Conservation (phyloP, 164 flowering plant genomes). For the Annona squamosa region DNA sequence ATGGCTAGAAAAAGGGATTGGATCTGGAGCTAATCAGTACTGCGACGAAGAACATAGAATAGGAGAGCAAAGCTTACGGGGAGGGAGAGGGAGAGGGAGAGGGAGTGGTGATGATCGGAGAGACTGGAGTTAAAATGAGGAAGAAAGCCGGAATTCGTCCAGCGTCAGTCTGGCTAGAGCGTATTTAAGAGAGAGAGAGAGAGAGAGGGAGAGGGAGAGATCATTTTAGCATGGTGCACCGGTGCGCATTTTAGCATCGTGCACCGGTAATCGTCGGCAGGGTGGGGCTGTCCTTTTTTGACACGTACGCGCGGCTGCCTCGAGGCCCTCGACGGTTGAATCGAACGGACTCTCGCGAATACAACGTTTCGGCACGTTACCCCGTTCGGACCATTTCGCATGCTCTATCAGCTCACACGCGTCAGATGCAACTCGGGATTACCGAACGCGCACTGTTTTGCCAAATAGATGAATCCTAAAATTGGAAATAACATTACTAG, state of each 20-base stretch:
- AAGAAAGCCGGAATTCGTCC: background rate
- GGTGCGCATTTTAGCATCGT: slow-evolving; percentile 1
- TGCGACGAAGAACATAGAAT: background rate
- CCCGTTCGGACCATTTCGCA: too few relatives aligned
- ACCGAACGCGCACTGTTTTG: background rate
- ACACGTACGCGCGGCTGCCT: too few relatives aligned
- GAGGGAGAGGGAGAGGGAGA: background rate
- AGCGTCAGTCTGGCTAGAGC: background rate
- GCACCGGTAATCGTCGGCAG: background rate
- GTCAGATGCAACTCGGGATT: too few relatives aligned
- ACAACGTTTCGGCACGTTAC: too few relatives aligned
- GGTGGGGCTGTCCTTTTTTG: background rate
- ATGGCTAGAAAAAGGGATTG: background rate
- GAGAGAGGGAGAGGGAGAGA: background rate
- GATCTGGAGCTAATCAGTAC: background rate
- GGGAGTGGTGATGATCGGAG: background rate
- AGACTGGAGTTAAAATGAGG: background rate
- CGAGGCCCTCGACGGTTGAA: too few relatives aligned
- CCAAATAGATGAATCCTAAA: too few relatives aligned
- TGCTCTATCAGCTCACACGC: too few relatives aligned
- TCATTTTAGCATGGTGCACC: background rate
- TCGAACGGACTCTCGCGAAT: too few relatives aligned
- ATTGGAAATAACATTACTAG: too few relatives aligned
- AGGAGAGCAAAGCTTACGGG: background rate
- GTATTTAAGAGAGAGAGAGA: background rate